Evolutionary conservation across 2,329 filamentous ascomycete species (phyloP), one percentile per base, ranked within the genome.

Genomic region (Capronia coronata): DNA sequence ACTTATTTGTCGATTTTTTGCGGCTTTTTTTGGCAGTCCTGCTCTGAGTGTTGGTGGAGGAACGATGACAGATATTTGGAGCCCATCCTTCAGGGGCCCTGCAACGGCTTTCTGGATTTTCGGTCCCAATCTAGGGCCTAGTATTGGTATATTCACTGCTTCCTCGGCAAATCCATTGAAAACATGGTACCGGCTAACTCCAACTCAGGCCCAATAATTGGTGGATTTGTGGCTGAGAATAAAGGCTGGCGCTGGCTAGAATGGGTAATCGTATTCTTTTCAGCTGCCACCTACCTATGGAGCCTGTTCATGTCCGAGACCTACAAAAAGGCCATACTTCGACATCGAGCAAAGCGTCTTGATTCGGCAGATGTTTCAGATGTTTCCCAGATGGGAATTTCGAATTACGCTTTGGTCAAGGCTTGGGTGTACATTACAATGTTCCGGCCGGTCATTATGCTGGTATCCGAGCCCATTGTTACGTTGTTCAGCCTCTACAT

Each of bases 231-330:
- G 43, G 72, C 68, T 2, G 67, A 78, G 11, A 79, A 76, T 5
- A 67, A 78, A 23, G 82, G 82, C 54, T 87, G 84, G 84, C 77
- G 83, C 55, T 87, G 83, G 83, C 86, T 82, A 3, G 75, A 83
- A 68, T 87, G 83, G 62, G 67, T 84, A 57, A 79, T 86, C 73
- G 80, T 83, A 23, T 79, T 78, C 49, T 48, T 73, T 16, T 76
- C 80, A 48, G 78, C 84, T 57, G 59, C 67, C 19, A 68, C 83
- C 40, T 77, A 84, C 61, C 46, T 83, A 7, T 55, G 84, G 59
- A 79, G 83, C 68, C 71, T 86, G 5, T 5, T 5, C 5, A 27
- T 27, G 23, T 5, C 5, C 5, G 23, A 27, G 23, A 27, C 23
- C 5, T 27, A 27, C 10, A 5, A 27, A 27, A 27, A 27, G 23